Base-by-base conservation (phyloP, 2,329 filamentous ascomycete species). In the Colletotrichum godetiae region DNA sequence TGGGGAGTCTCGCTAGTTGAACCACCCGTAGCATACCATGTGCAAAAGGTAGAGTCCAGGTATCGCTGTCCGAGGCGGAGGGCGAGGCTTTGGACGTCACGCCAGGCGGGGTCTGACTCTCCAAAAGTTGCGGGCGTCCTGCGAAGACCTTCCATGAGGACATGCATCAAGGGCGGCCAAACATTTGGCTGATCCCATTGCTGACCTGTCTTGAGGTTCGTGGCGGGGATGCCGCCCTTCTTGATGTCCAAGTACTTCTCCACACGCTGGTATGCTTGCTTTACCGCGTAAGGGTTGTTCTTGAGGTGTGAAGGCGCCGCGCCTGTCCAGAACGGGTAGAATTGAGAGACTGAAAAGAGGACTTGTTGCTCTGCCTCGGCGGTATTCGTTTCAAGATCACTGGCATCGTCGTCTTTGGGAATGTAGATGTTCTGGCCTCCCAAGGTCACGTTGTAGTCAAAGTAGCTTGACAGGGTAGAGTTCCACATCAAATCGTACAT, bases 151-250 rank as follows among this genome's bases (percentile, higher is more conserved):
- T 89, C 79, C 83, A 92, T 92, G 31, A 92, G 83, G 56, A 91
- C 85, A 80, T 93, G 90, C 83, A 91, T 89, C 62, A 92, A 85
- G 3, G 91, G 91, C 12, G 92, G 91, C 92, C 92, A 93, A 31
- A 93, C 91, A 76, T 91, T 93, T 0, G 91, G 91, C 79, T 92
- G 88, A 68, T 93, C 92, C 92, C 92, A 93, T 78, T 93, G 91
- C 83, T 93, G 88, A 15, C 88, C 88, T 0, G 91, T 90, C 58
- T 80, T 77, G 69, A 90, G 82, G 77, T 92, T 93, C 4, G 90
- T 92, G 0, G 91, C 89, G 2, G 91, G 86, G 57, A 93, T 89
- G 46, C 88, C 91, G 46, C 92, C 91, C 0, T 81, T 80, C 13
- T 86, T 85, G 35, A 81, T 79, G 12, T 88, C 84, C 6, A 93